Percentiles rank a stretch among this genome's conserved stretches.
phyloP scores from a whole-genome alignment of 2,329 filamentous ascomycete genomes.

The Venturia effusa region DNA sequence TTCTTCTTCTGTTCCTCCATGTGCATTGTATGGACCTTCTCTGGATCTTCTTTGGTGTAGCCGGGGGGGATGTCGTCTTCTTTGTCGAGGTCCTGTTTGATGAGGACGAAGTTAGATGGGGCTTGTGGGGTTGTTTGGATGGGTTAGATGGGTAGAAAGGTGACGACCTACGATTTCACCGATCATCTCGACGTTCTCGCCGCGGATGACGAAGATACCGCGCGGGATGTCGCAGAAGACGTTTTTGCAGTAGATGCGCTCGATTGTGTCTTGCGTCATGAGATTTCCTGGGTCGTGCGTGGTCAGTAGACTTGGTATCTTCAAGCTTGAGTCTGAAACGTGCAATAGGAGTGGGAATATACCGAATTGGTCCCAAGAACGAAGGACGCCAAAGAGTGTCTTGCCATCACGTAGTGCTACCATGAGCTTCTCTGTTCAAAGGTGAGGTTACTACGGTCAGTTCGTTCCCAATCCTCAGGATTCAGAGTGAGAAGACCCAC shows the following conservation, averaged over 20 bases:
- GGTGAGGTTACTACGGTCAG: constrained; percentile 14
- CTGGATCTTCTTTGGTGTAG: constrained; percentile 55
- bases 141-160: no score
- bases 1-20: constrained; percentile 60
- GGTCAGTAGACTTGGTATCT: neutral
- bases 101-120: constrained; percentile 5
- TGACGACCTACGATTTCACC: constrained; percentile 62
- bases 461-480: neutral
- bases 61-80: constrained; percentile 75
- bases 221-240: constrained; percentile 77
- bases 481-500: constrained; percentile 46
- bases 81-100: constrained; percentile 82
- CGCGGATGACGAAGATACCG: constrained; percentile 83
- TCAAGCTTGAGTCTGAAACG: neutral
- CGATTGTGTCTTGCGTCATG: constrained; percentile 83
- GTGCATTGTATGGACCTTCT: constrained; percentile 60
- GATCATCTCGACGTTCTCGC: constrained; percentile 91
- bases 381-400: constrained; percentile 83
- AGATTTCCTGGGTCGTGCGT: constrained; percentile 71
- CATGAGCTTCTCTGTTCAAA: constrained; percentile 80
- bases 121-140: neutral
- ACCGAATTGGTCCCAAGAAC: constrained; percentile 99
- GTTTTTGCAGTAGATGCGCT: constrained; percentile 66
- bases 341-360: constrained; percentile 20
- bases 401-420: constrained; percentile 84